Conservation (phyloP, 1,284 basidiomycete genomes). For the Exobasidium cylindrosporum region DNA sequence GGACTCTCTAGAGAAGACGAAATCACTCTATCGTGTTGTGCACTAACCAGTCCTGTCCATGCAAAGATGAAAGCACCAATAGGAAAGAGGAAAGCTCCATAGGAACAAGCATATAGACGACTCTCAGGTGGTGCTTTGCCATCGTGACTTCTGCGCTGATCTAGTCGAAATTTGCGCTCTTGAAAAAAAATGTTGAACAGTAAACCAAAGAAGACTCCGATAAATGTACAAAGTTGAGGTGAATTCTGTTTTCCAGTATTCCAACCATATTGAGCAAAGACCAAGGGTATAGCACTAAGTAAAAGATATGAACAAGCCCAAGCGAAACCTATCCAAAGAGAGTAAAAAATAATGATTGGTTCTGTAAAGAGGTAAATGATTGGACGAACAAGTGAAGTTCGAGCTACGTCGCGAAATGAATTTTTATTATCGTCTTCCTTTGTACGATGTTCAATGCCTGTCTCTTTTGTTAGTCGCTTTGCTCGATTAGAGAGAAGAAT, state of each 20-base stretch:
- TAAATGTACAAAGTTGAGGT: slow-evolving; percentile 28
- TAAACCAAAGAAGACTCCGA: slow-evolving; percentile 59
- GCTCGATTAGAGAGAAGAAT: too few species aligned
- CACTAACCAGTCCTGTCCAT: slow-evolving; percentile 48
- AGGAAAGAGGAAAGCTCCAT: slow-evolving; percentile 30
- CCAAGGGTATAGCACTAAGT: slow-evolving; percentile 46
- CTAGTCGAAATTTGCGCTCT: slow-evolving; percentile 50
- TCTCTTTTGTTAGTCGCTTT: too few species aligned
- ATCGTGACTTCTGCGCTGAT: too few species aligned
- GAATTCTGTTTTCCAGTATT: slow-evolving; percentile 49
- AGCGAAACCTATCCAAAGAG: slow-evolving; percentile 37
- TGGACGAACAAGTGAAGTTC: too few species aligned
- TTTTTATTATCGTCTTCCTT: too few species aligned
- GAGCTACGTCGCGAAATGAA: too few species aligned
- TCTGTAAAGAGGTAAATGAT: slow-evolving; percentile 61
- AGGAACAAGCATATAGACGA: slow-evolving; percentile 57
- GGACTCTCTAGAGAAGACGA: too few species aligned
- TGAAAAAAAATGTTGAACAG: slow-evolving; percentile 51
- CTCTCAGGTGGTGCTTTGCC: slow-evolving; percentile 58
- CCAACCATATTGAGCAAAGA: slow-evolving; percentile 63
- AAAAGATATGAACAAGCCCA: slow-evolving; percentile 41
- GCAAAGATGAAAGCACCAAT: slow-evolving; percentile 38
- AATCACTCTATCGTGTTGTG: too few species aligned
- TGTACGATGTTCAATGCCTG: too few species aligned
- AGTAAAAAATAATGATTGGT: slow-evolving; percentile 65